These are phyloP conservation scores for Chlamydomonas schloesseri DNA, from an alignment of 139 green algal species.

Conservation along the genomic window DNA sequence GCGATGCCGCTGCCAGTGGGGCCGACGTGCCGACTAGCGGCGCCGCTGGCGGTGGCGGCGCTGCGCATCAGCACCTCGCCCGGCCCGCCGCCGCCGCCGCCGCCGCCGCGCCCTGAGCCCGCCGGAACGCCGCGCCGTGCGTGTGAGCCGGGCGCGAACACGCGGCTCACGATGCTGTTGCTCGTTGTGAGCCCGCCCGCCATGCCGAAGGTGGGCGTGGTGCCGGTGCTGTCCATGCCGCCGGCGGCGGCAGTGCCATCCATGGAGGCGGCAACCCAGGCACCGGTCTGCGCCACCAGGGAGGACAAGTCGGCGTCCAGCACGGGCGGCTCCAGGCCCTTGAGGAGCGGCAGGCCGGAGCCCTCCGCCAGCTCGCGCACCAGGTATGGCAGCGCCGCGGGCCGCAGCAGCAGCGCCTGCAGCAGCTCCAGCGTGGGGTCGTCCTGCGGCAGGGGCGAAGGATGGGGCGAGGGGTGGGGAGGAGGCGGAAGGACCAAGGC, in stretches of 20 bases:
- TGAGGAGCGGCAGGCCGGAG: constrained; percentile 32
- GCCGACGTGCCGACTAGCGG: too few species aligned
- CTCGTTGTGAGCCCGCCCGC: not conserved
- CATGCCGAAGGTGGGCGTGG: not conserved
- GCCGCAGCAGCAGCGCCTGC: constrained; percentile 33
- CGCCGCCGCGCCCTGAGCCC: too few species aligned
- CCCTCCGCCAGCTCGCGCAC: constrained; percentile 29
- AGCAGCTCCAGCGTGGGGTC: constrained; percentile 48
- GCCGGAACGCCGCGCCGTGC: not conserved
- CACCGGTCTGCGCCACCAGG: not conserved
- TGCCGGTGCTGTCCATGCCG: not conserved
- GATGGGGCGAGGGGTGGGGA: not conserved
- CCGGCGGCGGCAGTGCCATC: not conserved
- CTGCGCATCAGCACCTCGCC: too few species aligned
- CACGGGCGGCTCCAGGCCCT: constrained; percentile 25
- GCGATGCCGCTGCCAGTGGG: too few species aligned
- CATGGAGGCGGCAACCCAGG: not conserved
- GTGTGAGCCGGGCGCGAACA: not conserved
- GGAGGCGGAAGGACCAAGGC: not conserved
- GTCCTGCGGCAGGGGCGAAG: not conserved
- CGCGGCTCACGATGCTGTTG: not conserved
- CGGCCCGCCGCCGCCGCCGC: not conserved
- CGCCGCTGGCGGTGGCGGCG: too few species aligned
- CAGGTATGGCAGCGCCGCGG: not conserved
- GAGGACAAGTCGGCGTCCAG: constrained; percentile 10